Evolutionary conservation across 345 rosid species (phyloP).

Genomic region (Ceriops decandra): DNA sequence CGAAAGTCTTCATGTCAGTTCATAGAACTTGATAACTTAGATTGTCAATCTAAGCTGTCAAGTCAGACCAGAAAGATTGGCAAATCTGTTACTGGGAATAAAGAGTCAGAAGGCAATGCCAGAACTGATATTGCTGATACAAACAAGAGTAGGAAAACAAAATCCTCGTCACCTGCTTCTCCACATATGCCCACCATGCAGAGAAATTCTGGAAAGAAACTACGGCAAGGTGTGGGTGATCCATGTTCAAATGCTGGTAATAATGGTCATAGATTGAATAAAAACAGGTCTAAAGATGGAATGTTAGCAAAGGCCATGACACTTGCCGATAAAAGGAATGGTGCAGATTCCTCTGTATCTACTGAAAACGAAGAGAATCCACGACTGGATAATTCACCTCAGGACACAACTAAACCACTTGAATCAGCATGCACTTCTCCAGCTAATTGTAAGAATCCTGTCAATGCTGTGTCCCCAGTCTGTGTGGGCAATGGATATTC

Average conservation of each 20-base stretch:
- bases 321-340: conserved; percentile 9
- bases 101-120: conserved; percentile 25
- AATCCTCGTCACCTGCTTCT: conserved; percentile 17
- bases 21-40: conserved; percentile 21
- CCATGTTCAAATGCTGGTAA: conserved; percentile 1
- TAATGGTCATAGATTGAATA: conserved; percentile 9
- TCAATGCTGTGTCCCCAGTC: conserved; percentile 62
- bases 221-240: conserved; percentile 9
- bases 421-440: conserved; percentile 36
- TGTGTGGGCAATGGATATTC: conserved; percentile 75
- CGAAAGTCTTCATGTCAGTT: conserved; percentile 28
- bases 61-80: conserved; percentile 11
- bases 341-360: conserved; percentile 17
- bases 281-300: conserved; percentile 9
- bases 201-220: conserved; percentile 13
- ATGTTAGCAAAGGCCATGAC: conserved; percentile 10
- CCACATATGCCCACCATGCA: not conserved
- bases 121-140: conserved; percentile 22
- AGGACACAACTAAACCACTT: conserved; percentile 25
- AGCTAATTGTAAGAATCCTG: conserved; percentile 31
- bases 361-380: conserved; percentile 21
- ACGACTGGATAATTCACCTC: conserved; percentile 21
- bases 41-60: conserved; percentile 15
- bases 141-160: conserved; percentile 29
- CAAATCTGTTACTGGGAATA: conserved; percentile 16